phyloP scores from a whole-genome alignment of 768 basidiomycete species.

The Suillus hirtellus region DNA sequence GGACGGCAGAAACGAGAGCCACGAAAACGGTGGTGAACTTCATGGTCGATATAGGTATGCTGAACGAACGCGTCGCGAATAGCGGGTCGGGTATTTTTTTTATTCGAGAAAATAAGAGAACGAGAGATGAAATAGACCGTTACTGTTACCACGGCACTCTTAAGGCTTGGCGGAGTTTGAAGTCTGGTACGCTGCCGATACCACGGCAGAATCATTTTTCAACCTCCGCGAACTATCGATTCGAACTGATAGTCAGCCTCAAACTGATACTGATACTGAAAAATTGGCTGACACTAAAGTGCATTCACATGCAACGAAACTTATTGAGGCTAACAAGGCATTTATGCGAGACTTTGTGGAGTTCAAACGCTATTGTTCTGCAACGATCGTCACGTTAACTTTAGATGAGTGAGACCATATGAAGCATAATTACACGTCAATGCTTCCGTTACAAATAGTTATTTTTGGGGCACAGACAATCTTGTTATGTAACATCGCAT shows the following conservation, averaged over 20 bases:
- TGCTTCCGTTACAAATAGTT: not conserved
- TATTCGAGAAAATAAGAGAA: slow-evolving; percentile 7
- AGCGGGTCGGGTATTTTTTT: slow-evolving; percentile 15
- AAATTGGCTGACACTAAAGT: not conserved
- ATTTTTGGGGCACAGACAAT: slow-evolving; percentile 5
- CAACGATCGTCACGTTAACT: slow-evolving; percentile 1
- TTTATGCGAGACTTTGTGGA: not conserved
- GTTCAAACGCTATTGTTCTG: too few relatives aligned
- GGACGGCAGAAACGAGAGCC: slow-evolving; percentile 31
- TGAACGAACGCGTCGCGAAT: slow-evolving; percentile 20
- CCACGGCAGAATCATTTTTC: not conserved
- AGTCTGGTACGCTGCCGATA: not conserved
- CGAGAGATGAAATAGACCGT: slow-evolving; percentile 6
- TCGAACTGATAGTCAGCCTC: not conserved
- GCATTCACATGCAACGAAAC: not conserved
- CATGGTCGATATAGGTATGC: slow-evolving; percentile 29
- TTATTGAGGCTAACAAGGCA: not conserved
- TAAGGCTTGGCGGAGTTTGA: slow-evolving; percentile 28
- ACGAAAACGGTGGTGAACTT: slow-evolving; percentile 33
- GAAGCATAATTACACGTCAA: not conserved
- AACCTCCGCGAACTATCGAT: not conserved
- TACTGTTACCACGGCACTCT: not conserved
- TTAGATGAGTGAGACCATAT: not conserved
- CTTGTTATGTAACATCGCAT: slow-evolving; percentile 4
- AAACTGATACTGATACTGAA: not conserved